Conservation (phyloP, 495 filamentous ascomycete species). For the Xylaria nigripes region DNA sequence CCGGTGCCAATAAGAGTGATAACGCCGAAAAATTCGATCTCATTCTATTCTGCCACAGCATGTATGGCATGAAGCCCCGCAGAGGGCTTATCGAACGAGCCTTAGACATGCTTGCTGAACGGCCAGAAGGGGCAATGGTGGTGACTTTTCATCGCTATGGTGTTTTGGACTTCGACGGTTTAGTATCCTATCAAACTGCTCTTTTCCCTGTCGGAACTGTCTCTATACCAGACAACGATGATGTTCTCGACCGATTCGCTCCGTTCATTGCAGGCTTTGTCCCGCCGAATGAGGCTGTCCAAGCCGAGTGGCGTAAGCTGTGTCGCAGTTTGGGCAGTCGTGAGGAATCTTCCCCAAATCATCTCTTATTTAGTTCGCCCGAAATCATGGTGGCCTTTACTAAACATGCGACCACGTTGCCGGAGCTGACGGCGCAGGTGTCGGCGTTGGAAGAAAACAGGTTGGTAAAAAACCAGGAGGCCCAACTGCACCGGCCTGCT, state of each 20-base stretch:
- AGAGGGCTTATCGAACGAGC: conserved; percentile 39
- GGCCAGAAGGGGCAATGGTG: conserved; percentile 40
- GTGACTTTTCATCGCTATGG: conserved; percentile 49
- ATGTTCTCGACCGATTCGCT: conserved; percentile 46
- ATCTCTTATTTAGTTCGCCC: conserved; percentile 47
- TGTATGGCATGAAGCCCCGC: conserved; percentile 54
- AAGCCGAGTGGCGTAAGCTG: conserved; percentile 40
- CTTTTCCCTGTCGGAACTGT: conserved; percentile 45
- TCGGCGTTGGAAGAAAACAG: conserved; percentile 30
- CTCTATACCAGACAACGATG: conserved; percentile 40
- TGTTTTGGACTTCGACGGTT: conserved; percentile 36
- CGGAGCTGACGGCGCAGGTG: conserved; percentile 42
- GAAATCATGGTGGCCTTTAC: conserved; percentile 48
- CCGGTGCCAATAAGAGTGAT: conserved; percentile 14
- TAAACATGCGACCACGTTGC: conserved; percentile 38
- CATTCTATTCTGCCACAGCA: conserved; percentile 56
- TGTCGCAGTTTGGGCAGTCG: conserved; percentile 44
- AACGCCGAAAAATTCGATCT: conserved; percentile 44
- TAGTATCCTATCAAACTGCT: conserved; percentile 45
- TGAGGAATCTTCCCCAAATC: conserved; percentile 31
- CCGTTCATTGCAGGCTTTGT: conserved; percentile 45
- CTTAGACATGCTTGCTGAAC: conserved; percentile 43
- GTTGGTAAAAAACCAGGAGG: conserved; percentile 47
- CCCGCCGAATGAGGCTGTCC: conserved; percentile 33
- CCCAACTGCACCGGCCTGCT: conserved; percentile 39